A percentile compares a stretch with the other conserved stretches of the same genome.
Conservation (phyloP, 164 flowering plant species). For the Macadamia tetraphylla region DNA sequence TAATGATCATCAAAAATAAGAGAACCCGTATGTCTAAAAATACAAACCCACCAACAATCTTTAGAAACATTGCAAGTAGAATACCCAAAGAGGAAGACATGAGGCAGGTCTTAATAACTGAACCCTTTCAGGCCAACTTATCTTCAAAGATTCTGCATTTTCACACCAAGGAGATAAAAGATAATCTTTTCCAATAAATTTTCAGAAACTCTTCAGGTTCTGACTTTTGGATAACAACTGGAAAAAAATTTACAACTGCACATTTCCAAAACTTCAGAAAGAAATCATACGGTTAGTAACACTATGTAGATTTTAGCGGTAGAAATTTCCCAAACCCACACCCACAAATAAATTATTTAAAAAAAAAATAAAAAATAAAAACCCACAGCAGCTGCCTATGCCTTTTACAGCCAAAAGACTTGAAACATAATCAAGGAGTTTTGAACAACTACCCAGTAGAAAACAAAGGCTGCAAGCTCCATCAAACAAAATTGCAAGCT, state of each 20-base stretch:
- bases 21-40: too few relatives aligned
- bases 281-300: background rate
- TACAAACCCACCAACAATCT: too few relatives aligned
- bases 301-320: background rate
- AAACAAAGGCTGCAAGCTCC: constrained; percentile 85
- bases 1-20: too few relatives aligned
- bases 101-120: too few relatives aligned
- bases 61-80: too few relatives aligned
- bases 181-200: background rate
- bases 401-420: background rate
- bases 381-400: too few relatives aligned
- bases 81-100: too few relatives aligned
- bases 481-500: constrained; percentile 45
- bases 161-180: too few relatives aligned
- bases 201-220: background rate
- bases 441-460: constrained; percentile 53
- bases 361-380: too few relatives aligned
- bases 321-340: background rate
- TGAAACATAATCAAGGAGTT: background rate
- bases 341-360: background rate
- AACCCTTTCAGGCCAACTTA: too few relatives aligned
- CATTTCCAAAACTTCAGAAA: background rate
- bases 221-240: too few relatives aligned
- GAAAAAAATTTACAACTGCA: background rate
- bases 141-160: too few relatives aligned